These are phyloP conservation scores for Dictyostelium citrinum DNA, from an alignment of 78 protist genomes.

Conservation along the genomic window DNA sequence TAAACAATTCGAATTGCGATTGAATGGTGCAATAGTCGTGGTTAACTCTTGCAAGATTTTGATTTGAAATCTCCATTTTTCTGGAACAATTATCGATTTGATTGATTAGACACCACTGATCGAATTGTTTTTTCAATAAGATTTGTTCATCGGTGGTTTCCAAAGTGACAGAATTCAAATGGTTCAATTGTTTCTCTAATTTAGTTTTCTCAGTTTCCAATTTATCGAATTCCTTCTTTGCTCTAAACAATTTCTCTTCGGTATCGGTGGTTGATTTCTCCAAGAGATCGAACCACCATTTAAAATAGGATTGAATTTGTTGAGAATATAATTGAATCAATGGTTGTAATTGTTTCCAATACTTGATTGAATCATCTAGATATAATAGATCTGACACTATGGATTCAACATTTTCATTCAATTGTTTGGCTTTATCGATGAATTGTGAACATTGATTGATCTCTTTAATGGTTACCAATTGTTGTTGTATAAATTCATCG, in stretches of 20 bases:
- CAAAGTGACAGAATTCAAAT: background rate
- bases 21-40: background rate
- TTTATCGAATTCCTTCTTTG: constrained; percentile 55
- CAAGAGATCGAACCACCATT: constrained; percentile 39
- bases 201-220: constrained; percentile 32
- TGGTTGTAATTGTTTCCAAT: constrained; percentile 20
- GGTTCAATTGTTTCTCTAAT: constrained; percentile 17
- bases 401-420: background rate
- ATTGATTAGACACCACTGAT: constrained; percentile 21
- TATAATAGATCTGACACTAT: background rate
- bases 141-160: background rate
- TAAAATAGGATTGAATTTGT: constrained; percentile 14
- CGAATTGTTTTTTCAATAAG: constrained; percentile 7
- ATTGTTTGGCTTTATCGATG: background rate
- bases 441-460: background rate
- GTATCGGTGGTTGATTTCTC: background rate
- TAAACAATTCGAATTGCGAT: background rate
- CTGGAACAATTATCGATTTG: background rate
- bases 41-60: background rate
- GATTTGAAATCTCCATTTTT: constrained; percentile 15
- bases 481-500: background rate
- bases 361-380: background rate
- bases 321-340: constrained; percentile 2
- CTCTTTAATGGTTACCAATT: background rate
- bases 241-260: constrained; percentile 38